These are phyloP conservation scores for Kwoniella shandongensis DNA, from an alignment of 768 basidiomycete species.

Conservation along the genomic window DNA sequence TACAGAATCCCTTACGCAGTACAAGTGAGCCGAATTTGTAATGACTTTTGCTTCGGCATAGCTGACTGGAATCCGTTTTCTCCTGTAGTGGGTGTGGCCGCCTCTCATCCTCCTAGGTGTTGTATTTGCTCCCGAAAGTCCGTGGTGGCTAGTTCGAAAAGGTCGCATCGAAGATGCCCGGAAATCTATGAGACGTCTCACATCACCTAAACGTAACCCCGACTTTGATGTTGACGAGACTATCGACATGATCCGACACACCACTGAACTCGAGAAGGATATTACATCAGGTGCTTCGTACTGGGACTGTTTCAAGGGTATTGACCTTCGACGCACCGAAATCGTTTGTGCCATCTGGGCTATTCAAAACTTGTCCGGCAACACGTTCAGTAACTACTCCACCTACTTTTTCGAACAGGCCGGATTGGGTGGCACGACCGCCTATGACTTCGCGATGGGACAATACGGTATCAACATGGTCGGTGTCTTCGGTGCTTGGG, in stretches of 20 bases:
- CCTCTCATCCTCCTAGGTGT: constrained; percentile 39
- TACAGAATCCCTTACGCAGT: constrained; percentile 30
- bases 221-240: constrained; percentile 50
- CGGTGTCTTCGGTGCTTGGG: constrained; percentile 42
- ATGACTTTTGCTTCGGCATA: no score
- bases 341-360: constrained; percentile 57
- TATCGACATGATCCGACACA: constrained; percentile 54
- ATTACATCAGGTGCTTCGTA: constrained; percentile 51
- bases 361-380: constrained; percentile 47
- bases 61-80: neutral
- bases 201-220: constrained; percentile 31
- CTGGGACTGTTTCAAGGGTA: constrained; percentile 55
- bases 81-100: constrained; percentile 45
- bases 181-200: constrained; percentile 33
- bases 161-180: constrained; percentile 44
- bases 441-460: constrained; percentile 40
- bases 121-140: constrained; percentile 48
- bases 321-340: constrained; percentile 53
- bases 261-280: constrained; percentile 53
- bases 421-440: constrained; percentile 27
- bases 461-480: constrained; percentile 45
- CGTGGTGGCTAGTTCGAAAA: constrained; percentile 50
- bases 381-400: constrained; percentile 43
- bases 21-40: constrained; percentile 22
- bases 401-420: constrained; percentile 49